Base-by-base conservation (phyloP, 106 monocot genomes). In the Agapanthus africanus region DNA sequence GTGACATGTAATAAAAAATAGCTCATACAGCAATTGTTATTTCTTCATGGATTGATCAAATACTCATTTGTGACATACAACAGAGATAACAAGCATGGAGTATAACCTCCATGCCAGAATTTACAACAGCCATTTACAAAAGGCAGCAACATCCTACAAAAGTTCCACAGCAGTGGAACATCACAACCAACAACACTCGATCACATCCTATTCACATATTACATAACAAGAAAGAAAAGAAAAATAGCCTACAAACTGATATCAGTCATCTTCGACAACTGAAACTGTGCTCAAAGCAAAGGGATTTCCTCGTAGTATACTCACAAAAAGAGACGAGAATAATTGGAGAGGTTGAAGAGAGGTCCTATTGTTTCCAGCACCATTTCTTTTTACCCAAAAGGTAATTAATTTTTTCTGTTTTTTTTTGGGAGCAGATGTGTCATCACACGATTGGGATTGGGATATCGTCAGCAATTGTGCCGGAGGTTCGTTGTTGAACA, bases 401-500 rank as follows among this genome's bases (percentile, higher is more conserved):
- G 18, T 39, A 18, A 50, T 1, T 68, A 68, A 30, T 68, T 68
- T 7, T 18, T n/a, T 21, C 41, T 21, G 1, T 9, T 10, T 28
- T 66, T 25, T 33, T 47, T 1, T 15, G 44, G 18, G 40, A 47
- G 49, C 18, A 11, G 25, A 31, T 2, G 40, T 28, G 25, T 25
- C 26, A 16, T 84, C 77, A 74, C 37, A 80, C 80, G 27, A 80
- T 47, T 26, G 60, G 64, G n/a, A 71, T 39, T 34, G 80, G 80
- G 13, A 75, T 39, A 38, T 82, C 74, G 36, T 30, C 74, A 16
- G 65, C 54, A 16, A 65, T 69, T 7, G 60, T 71, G 14, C 40
- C 57, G 4, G 79, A 70, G 15, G 73, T 68, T 59, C 65, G 54
- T 59, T 84, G 80, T 63, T 93, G 93, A 52, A 84, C 84, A 14